Conservation (phyloP, 805 yeast genomes). For the Candida namnaoensis region DNA sequence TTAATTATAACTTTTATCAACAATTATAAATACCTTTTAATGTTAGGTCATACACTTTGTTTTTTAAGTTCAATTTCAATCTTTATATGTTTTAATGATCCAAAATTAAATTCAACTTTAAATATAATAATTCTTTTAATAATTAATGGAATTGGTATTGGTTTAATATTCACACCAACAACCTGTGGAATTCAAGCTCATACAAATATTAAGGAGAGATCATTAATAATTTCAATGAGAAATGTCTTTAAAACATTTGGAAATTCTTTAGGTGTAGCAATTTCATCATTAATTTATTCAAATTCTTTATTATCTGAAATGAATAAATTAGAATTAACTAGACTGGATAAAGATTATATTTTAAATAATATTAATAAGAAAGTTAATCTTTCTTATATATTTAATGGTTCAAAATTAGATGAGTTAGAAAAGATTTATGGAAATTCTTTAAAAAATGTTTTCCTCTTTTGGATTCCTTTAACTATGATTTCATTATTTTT, state of each 20-base stretch:
- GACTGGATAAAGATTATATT: conserved; percentile 1
- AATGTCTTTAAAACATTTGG: conserved; percentile 51
- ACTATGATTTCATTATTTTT: conserved; percentile 2
- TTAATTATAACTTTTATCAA: conserved; percentile 32
- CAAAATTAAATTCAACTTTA: conserved; percentile 17
- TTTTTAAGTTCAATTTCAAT: conserved; percentile 25
- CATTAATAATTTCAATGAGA: conserved; percentile 48
- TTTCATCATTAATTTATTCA: conserved; percentile 10
- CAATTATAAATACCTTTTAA: conserved; percentile 31
- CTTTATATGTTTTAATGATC: conserved; percentile 25
- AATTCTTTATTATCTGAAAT: not conserved
- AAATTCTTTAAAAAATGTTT: conserved; percentile 1
- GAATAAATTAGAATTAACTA: not conserved
- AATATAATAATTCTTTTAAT: conserved; percentile 24
- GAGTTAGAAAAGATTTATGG: not conserved
- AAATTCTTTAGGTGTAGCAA: conserved; percentile 50
- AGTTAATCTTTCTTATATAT: not conserved
- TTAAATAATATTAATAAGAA: not conserved
- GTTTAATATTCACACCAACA: conserved; percentile 14
- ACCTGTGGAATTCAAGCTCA: conserved; percentile 47
- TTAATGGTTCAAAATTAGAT: not conserved
- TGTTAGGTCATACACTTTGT: conserved; percentile 32
- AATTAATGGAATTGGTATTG: conserved; percentile 35
- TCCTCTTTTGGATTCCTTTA: conserved; percentile 3
- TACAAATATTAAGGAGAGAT: conserved; percentile 38